Conservation (phyloP, 352 stramenopile species). For the Phytophthora multivora region DNA sequence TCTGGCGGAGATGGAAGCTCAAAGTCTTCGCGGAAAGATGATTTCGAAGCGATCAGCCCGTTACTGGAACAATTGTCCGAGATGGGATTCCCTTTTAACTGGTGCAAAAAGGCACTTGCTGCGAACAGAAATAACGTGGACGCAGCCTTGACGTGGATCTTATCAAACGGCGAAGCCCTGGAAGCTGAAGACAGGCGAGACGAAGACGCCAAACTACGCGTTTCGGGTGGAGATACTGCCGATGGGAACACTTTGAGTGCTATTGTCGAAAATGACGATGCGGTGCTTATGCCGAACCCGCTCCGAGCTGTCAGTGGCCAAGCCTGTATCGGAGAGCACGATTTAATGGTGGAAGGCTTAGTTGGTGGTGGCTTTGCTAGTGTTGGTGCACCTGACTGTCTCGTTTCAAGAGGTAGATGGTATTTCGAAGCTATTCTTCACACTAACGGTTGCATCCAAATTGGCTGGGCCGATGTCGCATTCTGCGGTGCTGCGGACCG, state of each 20-base stretch:
- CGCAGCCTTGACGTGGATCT: conserved; percentile 91
- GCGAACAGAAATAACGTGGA: conserved; percentile 92
- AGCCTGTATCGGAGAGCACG: conserved; percentile 83
- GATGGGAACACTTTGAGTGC: conserved; percentile 27
- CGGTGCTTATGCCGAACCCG: conserved; percentile 69
- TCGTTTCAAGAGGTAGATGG: conserved; percentile 81
- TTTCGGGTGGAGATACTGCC: conserved; percentile 34
- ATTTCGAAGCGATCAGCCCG: conserved; percentile 70
- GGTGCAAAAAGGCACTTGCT: conserved; percentile 90
- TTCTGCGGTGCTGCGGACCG: conserved; percentile 88
- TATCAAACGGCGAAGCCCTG: conserved; percentile 90
- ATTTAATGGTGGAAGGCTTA: conserved; percentile 87
- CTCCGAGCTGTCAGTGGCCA: conserved; percentile 85
- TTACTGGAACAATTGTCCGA: conserved; percentile 89
- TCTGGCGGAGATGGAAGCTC: conserved; percentile 19
- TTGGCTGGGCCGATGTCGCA: conserved; percentile 91
- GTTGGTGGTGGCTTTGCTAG: conserved; percentile 86
- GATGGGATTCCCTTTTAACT: conserved; percentile 94
- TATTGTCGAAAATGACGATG: conserved; percentile 42
- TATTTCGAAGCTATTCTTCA: conserved; percentile 94
- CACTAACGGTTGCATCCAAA: conserved; percentile 94
- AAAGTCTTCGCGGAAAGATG: conserved; percentile 44
- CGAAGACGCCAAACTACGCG: conserved; percentile 70
- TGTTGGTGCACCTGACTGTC: conserved; percentile 80
- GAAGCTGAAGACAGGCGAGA: conserved; percentile 88